Conservation (phyloP, 1,139 yeast genomes). For the Casaregolazyma lundiana region DNA sequence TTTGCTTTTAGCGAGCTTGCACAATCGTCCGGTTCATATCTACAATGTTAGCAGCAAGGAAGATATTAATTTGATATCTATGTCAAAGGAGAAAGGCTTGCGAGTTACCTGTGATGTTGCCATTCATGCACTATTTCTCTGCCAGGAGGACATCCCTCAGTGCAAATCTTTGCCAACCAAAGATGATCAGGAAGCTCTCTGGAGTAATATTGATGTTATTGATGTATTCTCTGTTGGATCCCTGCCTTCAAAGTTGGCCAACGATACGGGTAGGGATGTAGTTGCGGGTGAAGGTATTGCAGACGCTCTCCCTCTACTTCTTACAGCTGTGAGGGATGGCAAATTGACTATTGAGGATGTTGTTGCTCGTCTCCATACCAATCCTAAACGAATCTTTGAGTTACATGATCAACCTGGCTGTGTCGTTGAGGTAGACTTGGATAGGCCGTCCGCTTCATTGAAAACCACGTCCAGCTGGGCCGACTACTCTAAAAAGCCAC, state of each 20-base stretch:
- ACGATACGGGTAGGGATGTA: conserved; percentile 54
- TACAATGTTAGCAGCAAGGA: conserved; percentile 79
- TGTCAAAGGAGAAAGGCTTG: conserved; percentile 79
- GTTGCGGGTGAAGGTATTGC: conserved; percentile 71
- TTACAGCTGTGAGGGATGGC: conserved; percentile 74
- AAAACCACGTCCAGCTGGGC: conserved; percentile 46
- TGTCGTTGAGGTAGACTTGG: conserved; percentile 75
- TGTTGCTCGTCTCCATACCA: conserved; percentile 67
- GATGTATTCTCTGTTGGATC: conserved; percentile 89
- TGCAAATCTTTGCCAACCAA: conserved; percentile 71
- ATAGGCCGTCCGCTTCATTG: conserved; percentile 46
- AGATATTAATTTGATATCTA: conserved; percentile 76
- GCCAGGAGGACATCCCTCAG: conserved; percentile 67
- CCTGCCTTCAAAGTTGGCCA: conserved; percentile 68
- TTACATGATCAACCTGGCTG: conserved; percentile 75
- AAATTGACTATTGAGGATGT: conserved; percentile 71
- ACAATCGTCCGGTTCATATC: conserved; percentile 80
- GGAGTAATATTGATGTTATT: conserved; percentile 67
- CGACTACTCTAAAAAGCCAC: conserved; percentile 41
- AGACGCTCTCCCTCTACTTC: conserved; percentile 77
- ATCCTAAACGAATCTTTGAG: conserved; percentile 78
- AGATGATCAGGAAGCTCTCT: conserved; percentile 75
- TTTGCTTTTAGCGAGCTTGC: conserved; percentile 81
- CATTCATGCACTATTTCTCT: conserved; percentile 70
- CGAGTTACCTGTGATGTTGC: conserved; percentile 89